A percentile compares a stretch with the other conserved stretches of the same genome.
phyloP scores from a whole-genome alignment of 208 protist genomes.

The Leishmania turanica region DNA sequence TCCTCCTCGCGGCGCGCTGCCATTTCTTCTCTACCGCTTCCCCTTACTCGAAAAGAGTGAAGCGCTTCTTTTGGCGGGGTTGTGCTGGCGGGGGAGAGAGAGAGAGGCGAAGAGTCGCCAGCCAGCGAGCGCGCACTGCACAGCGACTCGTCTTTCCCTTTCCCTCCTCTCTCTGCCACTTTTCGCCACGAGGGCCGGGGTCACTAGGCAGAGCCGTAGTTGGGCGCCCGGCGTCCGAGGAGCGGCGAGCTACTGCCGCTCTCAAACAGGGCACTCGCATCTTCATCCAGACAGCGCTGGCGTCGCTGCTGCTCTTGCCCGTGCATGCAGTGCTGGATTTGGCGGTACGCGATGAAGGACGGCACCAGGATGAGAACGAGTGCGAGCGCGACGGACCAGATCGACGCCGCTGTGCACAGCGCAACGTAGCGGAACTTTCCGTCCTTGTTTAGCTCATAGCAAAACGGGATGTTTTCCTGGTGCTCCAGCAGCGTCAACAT shows the following conservation, averaged over 20 bases:
- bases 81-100: background rate
- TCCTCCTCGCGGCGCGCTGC: background rate
- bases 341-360: constrained; percentile 32
- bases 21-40: background rate
- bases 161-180: background rate
- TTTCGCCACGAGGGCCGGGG: background rate
- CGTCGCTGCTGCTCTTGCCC: constrained; percentile 13
- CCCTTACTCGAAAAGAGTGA: background rate
- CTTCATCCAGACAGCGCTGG: background rate
- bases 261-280: background rate
- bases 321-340: constrained; percentile 26
- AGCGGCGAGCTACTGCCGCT: constrained; percentile 22
- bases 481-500: constrained; percentile 72
- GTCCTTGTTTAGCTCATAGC: constrained; percentile 78
- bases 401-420: constrained; percentile 74
- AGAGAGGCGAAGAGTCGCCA: background rate
- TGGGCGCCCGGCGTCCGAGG: constrained; percentile 15
- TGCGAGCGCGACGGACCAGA: constrained; percentile 58
- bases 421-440: constrained; percentile 80
- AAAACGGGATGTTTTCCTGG: constrained; percentile 83
- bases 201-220: constrained; percentile 29
- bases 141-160: background rate
- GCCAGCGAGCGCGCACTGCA: background rate
- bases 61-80: background rate
- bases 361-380: constrained; percentile 40